Evolutionary conservation across 495 filamentous ascomycete species (phyloP), one percentile per base, ranked within the genome.

Genomic region (Monascus purpureus): DNA sequence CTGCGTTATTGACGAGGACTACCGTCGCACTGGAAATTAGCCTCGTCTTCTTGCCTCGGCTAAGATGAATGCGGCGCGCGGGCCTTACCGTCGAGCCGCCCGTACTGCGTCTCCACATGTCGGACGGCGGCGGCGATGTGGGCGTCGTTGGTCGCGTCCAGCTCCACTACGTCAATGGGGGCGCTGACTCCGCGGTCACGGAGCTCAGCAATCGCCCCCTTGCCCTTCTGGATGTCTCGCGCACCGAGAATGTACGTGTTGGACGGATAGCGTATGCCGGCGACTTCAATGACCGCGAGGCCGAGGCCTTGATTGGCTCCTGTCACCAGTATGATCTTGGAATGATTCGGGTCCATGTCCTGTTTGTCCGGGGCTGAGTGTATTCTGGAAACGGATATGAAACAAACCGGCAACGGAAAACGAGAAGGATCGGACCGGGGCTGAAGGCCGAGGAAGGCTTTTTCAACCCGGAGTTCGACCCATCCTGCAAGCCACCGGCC

Each of bases 1-100:
- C 52, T 1, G 50, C 54, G 31, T 59, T 59, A 40, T 56, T 54
- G 17, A 59, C 41, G 3, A 59, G 34, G n/a, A 53, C 52, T 59
- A 13, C 25, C 6, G 29, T 13, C 9, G 20, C 11, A 13, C 22
- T 38, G 9, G 20, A 4, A 22, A 22, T 22, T 22, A 22, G 20
- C 9, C 9, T 22, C 9, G 5, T 4, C 5, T 22, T 22, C 20
- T 22, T 22, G 20, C 4, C 20, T 22, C 20, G 20, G 20, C 20
- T 22, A 5, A 9, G 9, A 22, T 9, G 20, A 9, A 22, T 22
- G 20, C 9, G 20, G 20, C 20, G 6, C 6, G 6, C 17, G 15
- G 12, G 33, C 39, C n/a, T 22, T 38, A 41, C 42, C 52, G 28
- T 41, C 47, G 9, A 47, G 45, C 33, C 40, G 40, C n/a, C 42